Evolutionary conservation across 2,329 filamentous ascomycete species (phyloP), one percentile per base, ranked within the genome.

Genomic region (Annulohypoxylon truncatum): DNA sequence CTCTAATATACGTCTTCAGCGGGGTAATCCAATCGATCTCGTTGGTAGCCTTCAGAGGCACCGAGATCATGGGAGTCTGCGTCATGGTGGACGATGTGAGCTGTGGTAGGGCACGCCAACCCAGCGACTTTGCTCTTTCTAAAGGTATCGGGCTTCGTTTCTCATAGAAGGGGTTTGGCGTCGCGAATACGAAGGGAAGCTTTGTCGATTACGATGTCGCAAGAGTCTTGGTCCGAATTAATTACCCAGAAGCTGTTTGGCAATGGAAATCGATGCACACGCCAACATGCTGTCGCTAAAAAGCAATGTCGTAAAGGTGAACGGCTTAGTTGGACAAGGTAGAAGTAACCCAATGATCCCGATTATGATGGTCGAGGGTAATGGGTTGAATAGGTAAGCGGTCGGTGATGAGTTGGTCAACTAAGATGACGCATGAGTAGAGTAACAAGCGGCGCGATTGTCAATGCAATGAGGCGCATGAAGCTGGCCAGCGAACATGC

Each of bases 11-110:
- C 70, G 86, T 84, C 83, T 98, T 98, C 72, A 99, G 86, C 50
- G 96, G 96, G 50, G 87, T 85, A 71, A 98, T 87, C 96, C 96
- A 99, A 86, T 99, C 96, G 78, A 99, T 97, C 84, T 99, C 96
- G 85, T 94, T 97, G 71, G 96, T 99, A 57, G 87, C 87, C 88
- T 92, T 98, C 76, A 97, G 87, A 78, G 95, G 95, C 86, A 91
- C 90, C 74, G 94, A 96, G 74, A 98, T 90, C 95, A 98, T 98
- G 68, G 94, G 94, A 72, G 93, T 90, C 83, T 96, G 92, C 79
- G 92, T 87, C 90, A 93, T 94, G 73, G 58, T 64, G 70, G 64
- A 61, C 52, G 44, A 15, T 33, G 59, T 18, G 46, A 44, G 22
- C 51, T 44, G 54, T 26, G 4, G 50, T 33, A 47, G 47, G 42